phyloP scores from a whole-genome alignment of 495 filamentous ascomycete genomes.

The Penicillium samsonianum region DNA sequence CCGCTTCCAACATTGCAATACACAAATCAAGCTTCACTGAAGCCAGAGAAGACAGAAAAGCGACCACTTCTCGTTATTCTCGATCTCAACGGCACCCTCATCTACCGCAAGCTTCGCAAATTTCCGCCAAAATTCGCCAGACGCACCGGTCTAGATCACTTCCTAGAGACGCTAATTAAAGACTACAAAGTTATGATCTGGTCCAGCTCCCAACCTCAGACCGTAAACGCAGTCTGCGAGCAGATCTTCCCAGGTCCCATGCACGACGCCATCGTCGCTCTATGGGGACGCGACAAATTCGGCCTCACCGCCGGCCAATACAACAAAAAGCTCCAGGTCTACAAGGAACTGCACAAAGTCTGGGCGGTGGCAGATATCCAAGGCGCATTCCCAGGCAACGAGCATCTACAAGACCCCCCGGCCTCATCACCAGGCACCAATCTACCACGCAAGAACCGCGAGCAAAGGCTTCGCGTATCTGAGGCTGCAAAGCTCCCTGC shows the following conservation, averaged over 20 bases:
- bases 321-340: constrained; percentile 72
- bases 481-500: neutral
- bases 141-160: constrained; percentile 62
- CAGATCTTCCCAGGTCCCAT: constrained; percentile 50
- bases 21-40: constrained; percentile 39
- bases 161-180: constrained; percentile 66
- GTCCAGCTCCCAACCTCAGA: constrained; percentile 77
- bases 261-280: constrained; percentile 57
- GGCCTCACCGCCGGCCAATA: constrained; percentile 65
- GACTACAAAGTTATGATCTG: constrained; percentile 83
- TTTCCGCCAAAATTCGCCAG: constrained; percentile 54
- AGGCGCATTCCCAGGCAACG: constrained; percentile 43
- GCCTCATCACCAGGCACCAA: neutral
- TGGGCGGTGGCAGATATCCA: constrained; percentile 64
- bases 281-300: constrained; percentile 82
- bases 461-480: neutral
- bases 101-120: constrained; percentile 60
- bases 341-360: constrained; percentile 74
- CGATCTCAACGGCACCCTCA: constrained; percentile 90
- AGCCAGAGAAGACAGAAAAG: constrained; percentile 30
- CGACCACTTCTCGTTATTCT: constrained; percentile 73
- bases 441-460: neutral
- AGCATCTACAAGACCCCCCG: neutral
- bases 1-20: constrained; percentile 46
- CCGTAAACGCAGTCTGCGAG: constrained; percentile 59